These are phyloP conservation scores for Aspergillus chevalieri DNA, from an alignment of 2,329 filamentous ascomycete genomes.

Conservation along the genomic window DNA sequence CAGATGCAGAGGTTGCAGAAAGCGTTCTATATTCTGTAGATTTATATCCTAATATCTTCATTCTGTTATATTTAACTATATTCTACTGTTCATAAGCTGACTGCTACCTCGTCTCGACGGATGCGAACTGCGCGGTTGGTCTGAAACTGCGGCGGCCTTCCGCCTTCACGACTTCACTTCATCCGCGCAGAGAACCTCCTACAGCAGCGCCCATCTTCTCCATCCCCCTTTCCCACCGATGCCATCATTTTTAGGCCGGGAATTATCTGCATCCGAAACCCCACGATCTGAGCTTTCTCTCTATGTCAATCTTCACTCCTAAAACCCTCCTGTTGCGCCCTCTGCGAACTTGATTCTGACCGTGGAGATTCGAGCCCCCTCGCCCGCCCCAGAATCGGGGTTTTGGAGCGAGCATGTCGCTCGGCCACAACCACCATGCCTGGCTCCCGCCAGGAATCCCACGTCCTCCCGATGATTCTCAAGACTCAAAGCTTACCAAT, in stretches of 20 bases:
- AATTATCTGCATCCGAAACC: constrained; percentile 23
- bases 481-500: constrained; percentile 37
- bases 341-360: constrained; percentile 31
- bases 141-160: constrained; percentile 24
- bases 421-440: constrained; percentile 58
- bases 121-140: constrained; percentile 27
- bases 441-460: constrained; percentile 59
- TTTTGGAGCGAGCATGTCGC: constrained; percentile 55
- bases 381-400: constrained; percentile 41
- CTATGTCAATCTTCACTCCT: constrained; percentile 28
- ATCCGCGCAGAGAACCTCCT: constrained; percentile 37
- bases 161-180: constrained; percentile 33
- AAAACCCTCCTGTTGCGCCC: constrained; percentile 20
- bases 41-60: background rate
- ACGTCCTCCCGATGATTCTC: constrained; percentile 57
- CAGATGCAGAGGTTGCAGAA: too few species aligned
- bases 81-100: background rate
- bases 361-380: constrained; percentile 41
- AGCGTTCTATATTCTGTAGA: too few species aligned
- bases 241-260: constrained; percentile 28
- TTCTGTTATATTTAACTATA: background rate
- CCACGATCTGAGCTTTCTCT: constrained; percentile 15
- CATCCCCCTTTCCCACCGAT: constrained; percentile 30
- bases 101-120: background rate
- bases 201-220: constrained; percentile 30